Base-by-base conservation (phyloP, 1,284 basidiomycete species). In the Cutaneotrichosporon sp. region DNA sequence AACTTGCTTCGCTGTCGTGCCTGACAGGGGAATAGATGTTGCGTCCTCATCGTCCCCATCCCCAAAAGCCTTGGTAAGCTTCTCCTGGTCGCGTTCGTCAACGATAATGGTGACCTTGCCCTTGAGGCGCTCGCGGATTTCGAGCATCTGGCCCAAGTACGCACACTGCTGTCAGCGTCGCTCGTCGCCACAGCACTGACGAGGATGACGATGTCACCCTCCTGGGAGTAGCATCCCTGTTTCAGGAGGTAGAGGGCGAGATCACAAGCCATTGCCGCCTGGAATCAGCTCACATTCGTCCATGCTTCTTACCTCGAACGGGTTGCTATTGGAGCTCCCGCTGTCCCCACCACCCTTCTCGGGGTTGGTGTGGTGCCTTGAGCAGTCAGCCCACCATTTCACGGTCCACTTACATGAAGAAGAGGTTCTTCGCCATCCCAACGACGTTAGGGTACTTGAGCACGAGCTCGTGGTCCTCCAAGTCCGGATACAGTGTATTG, bases 171-270 rank as follows among this genome's bases (percentile, higher is more conserved):
- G 36, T 61, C 60, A 61, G 60, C 60, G 10, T 32, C 2, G 10
- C 10, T 16, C 26, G n/a, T 22, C 2, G 9, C 5, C 5, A 18
- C 1, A 5, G 13, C 18, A 59, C 68, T 42, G n/a, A 68, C 66
- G 11, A 91, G 77, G 9, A 91, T 86, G 9, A 87, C 88, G 42
- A 91, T 89, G 66, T 89, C 87, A 1, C 88, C 88, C 40, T 86
- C 84, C 10, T 81, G 72, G 1, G 83, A 83, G 69, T 87, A 88
- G 49, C 79, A 82, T 0, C 86, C 86, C 77, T 88, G 86, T 49
- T 85, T 87, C 55, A 68, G 50, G 4, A 91, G 81, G 72, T 90
- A 87, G 2, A 88, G 72, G 2, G 90, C 88, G 1, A 90, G 81
- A 66, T 89, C 89, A 53, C 83, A 83, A 58, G 88, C 87, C 86